These are phyloP conservation scores for Zygosaccharomyces sapae DNA, from an alignment of 1,139 yeast genomes.

Conservation along the genomic window DNA sequence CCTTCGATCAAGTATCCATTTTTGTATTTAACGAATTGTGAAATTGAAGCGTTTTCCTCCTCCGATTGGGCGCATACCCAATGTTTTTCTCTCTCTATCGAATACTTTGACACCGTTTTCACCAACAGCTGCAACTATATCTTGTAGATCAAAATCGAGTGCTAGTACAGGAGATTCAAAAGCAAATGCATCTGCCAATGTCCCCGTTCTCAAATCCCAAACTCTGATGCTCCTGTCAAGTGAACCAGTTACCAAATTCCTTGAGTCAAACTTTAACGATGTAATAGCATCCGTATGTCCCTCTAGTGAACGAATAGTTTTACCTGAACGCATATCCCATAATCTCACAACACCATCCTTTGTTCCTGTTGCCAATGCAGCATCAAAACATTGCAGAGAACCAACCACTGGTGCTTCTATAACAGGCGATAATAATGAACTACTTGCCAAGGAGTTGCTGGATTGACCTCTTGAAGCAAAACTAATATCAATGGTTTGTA, in stretches of 20 bases:
- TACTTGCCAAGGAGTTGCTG: conserved; percentile 8
- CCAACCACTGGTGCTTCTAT: conserved; percentile 26
- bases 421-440: conserved; percentile 10
- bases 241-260: conserved; percentile 60
- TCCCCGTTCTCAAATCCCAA: conserved; percentile 72
- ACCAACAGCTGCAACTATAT: conserved; percentile 49
- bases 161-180: conserved; percentile 50
- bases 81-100: conserved; percentile 50
- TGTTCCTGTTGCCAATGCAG: conserved; percentile 72
- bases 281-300: conserved; percentile 74
- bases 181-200: conserved; percentile 55
- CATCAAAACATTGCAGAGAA: conserved; percentile 50
- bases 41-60: conserved; percentile 30
- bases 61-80: conserved; percentile 48
- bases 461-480: conserved; percentile 21
- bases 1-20: conserved; percentile 66
- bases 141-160: conserved; percentile 51
- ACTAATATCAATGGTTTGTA: conserved; percentile 34
- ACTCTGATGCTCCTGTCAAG: conserved; percentile 61
- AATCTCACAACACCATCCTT: conserved; percentile 69
- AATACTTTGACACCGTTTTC: conserved; percentile 51
- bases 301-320: conserved; percentile 57
- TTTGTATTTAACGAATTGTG: conserved; percentile 46
- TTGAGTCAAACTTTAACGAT: conserved; percentile 62
- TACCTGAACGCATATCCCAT: conserved; percentile 73